These are phyloP conservation scores for Eucalyptus sp. DNA, from an alignment of 345 rosid species.

Conservation along the genomic window DNA sequence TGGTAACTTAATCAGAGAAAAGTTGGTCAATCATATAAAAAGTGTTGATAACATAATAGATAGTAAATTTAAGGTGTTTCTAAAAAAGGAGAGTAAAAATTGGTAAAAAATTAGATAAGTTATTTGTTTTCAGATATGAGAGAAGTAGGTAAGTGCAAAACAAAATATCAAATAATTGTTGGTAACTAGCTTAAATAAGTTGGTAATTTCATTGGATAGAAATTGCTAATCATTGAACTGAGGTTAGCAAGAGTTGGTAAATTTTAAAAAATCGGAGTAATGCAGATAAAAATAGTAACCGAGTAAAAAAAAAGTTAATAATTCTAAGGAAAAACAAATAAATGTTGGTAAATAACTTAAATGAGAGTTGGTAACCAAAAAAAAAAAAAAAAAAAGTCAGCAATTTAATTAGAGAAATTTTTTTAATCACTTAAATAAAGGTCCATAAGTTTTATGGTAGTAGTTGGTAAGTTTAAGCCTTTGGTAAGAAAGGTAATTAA, in stretches of 20 bases:
- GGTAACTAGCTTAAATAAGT: background rate
- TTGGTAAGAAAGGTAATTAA: background rate
- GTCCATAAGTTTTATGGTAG: background rate
- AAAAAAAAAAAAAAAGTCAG: background rate
- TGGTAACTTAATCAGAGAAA: background rate
- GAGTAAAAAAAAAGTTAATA: background rate
- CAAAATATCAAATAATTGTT: background rate
- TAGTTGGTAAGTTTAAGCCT: background rate
- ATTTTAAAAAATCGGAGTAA: background rate
- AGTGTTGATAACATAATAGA: background rate
- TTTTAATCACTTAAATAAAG: background rate
- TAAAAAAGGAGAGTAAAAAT: background rate
- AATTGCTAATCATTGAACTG: background rate
- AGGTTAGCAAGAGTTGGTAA: background rate
- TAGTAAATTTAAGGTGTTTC: background rate
- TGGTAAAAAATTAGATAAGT: background rate
- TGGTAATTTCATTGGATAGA: background rate
- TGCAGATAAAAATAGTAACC: background rate
- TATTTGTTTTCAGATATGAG: background rate
- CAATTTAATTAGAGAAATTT: background rate
- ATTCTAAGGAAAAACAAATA: background rate
- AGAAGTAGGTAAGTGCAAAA: background rate
- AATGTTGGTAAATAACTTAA: background rate
- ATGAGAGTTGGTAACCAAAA: background rate
- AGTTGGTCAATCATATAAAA: background rate